Evolutionary conservation across 768 basidiomycete genomes (phyloP).

Genomic region (Pulveroboletus sp.): DNA sequence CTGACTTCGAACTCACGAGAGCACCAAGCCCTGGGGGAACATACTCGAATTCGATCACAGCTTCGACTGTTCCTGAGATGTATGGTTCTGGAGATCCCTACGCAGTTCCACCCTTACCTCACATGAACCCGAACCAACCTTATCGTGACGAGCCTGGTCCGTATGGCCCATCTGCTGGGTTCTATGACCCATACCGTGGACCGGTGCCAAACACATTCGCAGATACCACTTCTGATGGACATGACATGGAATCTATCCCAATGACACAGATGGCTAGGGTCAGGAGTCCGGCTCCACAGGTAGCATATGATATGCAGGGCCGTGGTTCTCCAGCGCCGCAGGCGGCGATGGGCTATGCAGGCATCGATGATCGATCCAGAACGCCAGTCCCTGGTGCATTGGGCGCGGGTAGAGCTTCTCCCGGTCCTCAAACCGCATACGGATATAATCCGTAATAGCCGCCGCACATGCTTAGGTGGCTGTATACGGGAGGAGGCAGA

Average conservation of each 20-base stretch:
- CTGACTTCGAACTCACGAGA: slow-evolving; percentile 54
- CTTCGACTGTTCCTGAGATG: slow-evolving; percentile 43
- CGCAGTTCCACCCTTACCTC: slow-evolving; percentile 77
- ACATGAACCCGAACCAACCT: slow-evolving; percentile 71
- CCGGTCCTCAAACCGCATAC: slow-evolving; percentile 45
- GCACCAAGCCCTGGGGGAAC: slow-evolving; percentile 42
- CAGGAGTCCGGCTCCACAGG: slow-evolving; percentile 40
- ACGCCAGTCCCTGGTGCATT: slow-evolving; percentile 27
- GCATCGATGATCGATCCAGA: slow-evolving; percentile 26
- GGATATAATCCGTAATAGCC: slow-evolving; percentile 33
- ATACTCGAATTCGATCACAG: slow-evolving; percentile 41
- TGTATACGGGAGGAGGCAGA: not conserved
- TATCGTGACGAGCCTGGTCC: slow-evolving; percentile 67
- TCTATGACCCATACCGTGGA: slow-evolving; percentile 79
- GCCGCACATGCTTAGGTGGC: not conserved
- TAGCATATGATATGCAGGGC: slow-evolving; percentile 35
- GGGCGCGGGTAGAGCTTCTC: slow-evolving; percentile 36
- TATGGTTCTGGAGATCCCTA: slow-evolving; percentile 57
- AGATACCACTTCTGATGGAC: slow-evolving; percentile 31
- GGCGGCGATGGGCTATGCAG: slow-evolving; percentile 35
- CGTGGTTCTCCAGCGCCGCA: slow-evolving; percentile 40
- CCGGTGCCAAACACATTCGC: slow-evolving; percentile 65
- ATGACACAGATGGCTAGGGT: slow-evolving; percentile 61
- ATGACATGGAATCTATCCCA: slow-evolving; percentile 58
- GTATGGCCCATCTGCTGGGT: slow-evolving; percentile 38